Conservation (phyloP, 164 flowering plant genomes). For the Buxus sempervirens region DNA sequence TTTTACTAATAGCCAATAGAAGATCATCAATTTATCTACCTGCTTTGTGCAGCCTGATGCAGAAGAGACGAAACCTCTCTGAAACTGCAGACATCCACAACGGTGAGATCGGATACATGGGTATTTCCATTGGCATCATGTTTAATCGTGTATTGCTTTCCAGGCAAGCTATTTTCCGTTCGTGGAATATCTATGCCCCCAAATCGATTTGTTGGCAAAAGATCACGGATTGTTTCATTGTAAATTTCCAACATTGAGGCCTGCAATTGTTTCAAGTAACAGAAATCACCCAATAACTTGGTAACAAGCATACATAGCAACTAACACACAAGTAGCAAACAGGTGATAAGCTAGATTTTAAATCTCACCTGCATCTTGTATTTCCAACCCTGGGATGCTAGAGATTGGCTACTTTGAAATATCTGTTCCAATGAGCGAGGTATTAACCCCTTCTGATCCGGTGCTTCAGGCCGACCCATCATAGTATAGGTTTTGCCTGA, state of each 20-base stretch:
- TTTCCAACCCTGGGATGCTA: constrained; percentile 84
- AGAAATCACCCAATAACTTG: too few species aligned
- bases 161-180: constrained; percentile 37
- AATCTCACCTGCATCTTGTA: constrained; percentile 85
- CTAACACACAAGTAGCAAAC: neutral
- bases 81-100: constrained; percentile 78
- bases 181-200: constrained; percentile 31
- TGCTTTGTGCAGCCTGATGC: constrained; percentile 88
- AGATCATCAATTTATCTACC: constrained; percentile 43
- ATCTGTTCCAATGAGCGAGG: constrained; percentile 94
- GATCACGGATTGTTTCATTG: constrained; percentile 90
- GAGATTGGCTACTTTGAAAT: constrained; percentile 72
- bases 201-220: constrained; percentile 53
- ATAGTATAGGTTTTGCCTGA: constrained; percentile 97
- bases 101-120: constrained; percentile 81
- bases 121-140: constrained; percentile 90
- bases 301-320: neutral
- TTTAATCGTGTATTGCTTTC: constrained; percentile 77
- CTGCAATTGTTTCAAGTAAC: constrained; percentile 25
- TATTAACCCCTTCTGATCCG: constrained; percentile 76
- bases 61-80: constrained; percentile 82
- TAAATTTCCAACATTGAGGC: constrained; percentile 95
- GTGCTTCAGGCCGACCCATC: constrained; percentile 90
- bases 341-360: neutral
- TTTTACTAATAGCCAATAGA: too few species aligned